Base-by-base conservation (phyloP, 1,284 basidiomycete species). In the Trichosporon inkin region DNA sequence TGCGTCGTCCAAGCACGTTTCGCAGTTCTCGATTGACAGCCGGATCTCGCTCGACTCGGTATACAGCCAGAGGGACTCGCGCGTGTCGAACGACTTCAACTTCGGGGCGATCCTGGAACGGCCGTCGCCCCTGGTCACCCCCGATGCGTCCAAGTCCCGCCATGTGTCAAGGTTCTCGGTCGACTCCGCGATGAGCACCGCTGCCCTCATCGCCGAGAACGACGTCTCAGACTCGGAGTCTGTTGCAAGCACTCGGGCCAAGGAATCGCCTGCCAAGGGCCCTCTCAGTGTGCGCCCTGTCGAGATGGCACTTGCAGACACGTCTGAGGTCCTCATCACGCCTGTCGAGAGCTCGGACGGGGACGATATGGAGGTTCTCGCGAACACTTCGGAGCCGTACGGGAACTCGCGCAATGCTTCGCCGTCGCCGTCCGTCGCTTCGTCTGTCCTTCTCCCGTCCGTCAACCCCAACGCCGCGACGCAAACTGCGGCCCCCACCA, bases 161-260 rank as follows among this genome's bases (percentile, higher is more conserved):
- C 44, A 49, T n/a, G 44, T 49, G 13, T 49, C 44, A 16, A 28
- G 44, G 22, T 49, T 49, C 44, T 49, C 44, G 16, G n/a, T 49
- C 16, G 44, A 49, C 22, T 49, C 44, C n/a, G 44, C 44, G 14
- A 49, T 49, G 44, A 49, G 44, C 24, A 49, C 44, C 5, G 44
- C 44, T 2, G 44, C 44, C 6, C 44, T 49, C 16, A 49, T 49
- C 13, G 44, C 44, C 4, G 44, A 49, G 24, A 49, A 49, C 44
- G 44, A 49, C 16, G 22, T 49, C 6, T 49, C 44, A 1, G 44
- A 49, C 22, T 49, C 44, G 5, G 44, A 49, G 22, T 28, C 44
- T 1, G 24, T 49, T 6, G 44, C 44, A 7, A 28, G 44, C 16
- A 49, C 44, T 13, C 44, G 16, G 44, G 28, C 44, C 2, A 49